A percentile compares a stretch with the other conserved stretches of the same genome.
These are phyloP conservation scores for Parsonsia alboflavescens DNA, from an alignment of 257 asterid genomes.

Conservation along the genomic window DNA sequence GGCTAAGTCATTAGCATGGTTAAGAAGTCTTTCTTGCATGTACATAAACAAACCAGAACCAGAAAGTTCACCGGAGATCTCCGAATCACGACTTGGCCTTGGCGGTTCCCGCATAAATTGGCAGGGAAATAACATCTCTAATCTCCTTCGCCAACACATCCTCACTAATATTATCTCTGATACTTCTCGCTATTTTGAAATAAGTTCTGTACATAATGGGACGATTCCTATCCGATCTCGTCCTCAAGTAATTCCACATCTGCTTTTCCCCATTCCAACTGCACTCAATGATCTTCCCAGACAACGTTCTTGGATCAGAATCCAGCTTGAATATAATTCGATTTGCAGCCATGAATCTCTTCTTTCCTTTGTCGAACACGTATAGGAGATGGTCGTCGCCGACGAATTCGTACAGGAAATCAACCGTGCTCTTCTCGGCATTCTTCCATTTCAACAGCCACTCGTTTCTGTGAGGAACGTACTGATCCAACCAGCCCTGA, in stretches of 20 bases:
- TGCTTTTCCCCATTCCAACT: neutral
- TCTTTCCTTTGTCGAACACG: conserved; percentile 51
- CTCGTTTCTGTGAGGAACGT: conserved; percentile 58
- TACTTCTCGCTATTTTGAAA: neutral
- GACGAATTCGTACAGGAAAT: conserved; percentile 64
- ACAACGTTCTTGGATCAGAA: neutral
- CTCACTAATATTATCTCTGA: neutral
- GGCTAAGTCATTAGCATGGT: no score
- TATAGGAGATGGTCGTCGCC: conserved; percentile 46
- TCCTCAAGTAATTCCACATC: neutral
- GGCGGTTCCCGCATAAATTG: neutral
- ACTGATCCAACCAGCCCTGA: conserved; percentile 72
- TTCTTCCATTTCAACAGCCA: conserved; percentile 71
- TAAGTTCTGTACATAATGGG: neutral
- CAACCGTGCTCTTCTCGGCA: conserved; percentile 62
- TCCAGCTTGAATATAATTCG: conserved; percentile 44
- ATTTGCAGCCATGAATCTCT: conserved; percentile 47
- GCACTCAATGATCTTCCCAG: conserved; percentile 5
- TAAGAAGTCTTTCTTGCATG: no score
- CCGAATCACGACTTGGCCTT: neutral
- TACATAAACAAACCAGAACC: no score
- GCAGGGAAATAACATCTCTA: neutral
- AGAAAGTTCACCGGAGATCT: no score
- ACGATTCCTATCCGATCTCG: neutral
- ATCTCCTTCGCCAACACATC: neutral